These are phyloP conservation scores for Cystoderma amianthinum DNA, from an alignment of 768 basidiomycete species.

Conservation along the genomic window DNA sequence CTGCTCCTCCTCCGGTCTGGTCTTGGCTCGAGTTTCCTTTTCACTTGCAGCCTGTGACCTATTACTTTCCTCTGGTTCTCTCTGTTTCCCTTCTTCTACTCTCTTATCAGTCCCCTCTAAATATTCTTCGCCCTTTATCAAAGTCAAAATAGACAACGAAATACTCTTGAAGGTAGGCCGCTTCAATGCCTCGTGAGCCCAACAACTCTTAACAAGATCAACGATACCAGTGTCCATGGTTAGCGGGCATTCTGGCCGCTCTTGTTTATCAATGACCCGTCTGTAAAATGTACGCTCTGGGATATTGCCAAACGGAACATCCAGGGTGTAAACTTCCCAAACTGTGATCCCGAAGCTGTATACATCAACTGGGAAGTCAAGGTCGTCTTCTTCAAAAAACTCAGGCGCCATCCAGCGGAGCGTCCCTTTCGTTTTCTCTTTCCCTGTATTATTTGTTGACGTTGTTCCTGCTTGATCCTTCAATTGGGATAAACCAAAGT, in stretches of 20 bases:
- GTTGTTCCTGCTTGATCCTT: conserved; percentile 17
- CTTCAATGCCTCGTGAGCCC: not conserved
- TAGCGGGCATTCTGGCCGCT: not conserved
- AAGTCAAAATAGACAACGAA: too few relatives aligned
- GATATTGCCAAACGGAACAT: not conserved
- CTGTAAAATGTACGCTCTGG: not conserved
- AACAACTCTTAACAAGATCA: not conserved
- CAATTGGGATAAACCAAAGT: conserved; percentile 39
- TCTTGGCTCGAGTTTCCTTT: too few relatives aligned
- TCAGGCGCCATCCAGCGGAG: conserved; percentile 44
- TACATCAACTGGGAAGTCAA: conserved; percentile 29
- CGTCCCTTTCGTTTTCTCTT: conserved; percentile 13
- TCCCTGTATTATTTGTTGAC: conserved; percentile 9
- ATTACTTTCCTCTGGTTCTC: too few relatives aligned
- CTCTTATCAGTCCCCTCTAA: too few relatives aligned
- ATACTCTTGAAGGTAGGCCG: not conserved
- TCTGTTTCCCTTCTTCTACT: too few relatives aligned
- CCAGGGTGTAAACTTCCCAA: conserved; percentile 34
- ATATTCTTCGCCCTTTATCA: too few relatives aligned
- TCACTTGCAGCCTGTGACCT: too few relatives aligned
- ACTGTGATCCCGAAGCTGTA: conserved; percentile 30
- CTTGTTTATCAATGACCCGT: not conserved
- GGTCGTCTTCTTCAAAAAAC: conserved; percentile 16
- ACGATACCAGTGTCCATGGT: not conserved
- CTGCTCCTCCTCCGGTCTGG: too few relatives aligned